Evolutionary conservation across 169 alveolate species (phyloP).

Genomic region (Theileria luwenshuni): DNA sequence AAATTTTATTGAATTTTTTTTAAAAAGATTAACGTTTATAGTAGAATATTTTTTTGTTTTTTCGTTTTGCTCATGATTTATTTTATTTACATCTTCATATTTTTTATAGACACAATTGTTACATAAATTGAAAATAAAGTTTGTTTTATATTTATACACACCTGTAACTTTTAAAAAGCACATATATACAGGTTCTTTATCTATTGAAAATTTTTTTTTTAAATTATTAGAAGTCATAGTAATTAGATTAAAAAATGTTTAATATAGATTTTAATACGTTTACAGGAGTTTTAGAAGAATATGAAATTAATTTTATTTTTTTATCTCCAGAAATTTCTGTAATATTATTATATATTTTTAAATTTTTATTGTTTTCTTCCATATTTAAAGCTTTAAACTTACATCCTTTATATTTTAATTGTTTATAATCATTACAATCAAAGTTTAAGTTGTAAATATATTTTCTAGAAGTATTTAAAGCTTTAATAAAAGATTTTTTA

Average conservation of each 20-base stretch:
- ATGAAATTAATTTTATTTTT: constrained; percentile 31
- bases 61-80: background rate
- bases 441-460: constrained; percentile 42
- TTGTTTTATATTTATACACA: constrained; percentile 15
- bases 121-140: background rate
- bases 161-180: constrained; percentile 17
- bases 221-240: constrained; percentile 23
- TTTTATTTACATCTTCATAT: background rate
- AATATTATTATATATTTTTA: constrained; percentile 36
- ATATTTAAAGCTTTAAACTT: constrained; percentile 21
- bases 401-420: constrained; percentile 35
- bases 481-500: constrained; percentile 17
- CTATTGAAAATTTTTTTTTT: constrained; percentile 6
- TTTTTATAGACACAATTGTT: constrained; percentile 4
- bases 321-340: constrained; percentile 11
- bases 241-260: constrained; percentile 1
- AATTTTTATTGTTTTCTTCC: constrained; percentile 23
- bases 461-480: constrained; percentile 15
- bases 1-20: constrained; percentile 17
- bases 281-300: constrained; percentile 10
- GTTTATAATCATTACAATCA: constrained; percentile 25
- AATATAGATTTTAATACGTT: constrained; percentile 24
- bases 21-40: constrained; percentile 25
- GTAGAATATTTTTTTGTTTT: constrained; percentile 11
- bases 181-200: background rate